Conservation (phyloP, 257 asterid genomes). For the Sherardia arvensis region DNA sequence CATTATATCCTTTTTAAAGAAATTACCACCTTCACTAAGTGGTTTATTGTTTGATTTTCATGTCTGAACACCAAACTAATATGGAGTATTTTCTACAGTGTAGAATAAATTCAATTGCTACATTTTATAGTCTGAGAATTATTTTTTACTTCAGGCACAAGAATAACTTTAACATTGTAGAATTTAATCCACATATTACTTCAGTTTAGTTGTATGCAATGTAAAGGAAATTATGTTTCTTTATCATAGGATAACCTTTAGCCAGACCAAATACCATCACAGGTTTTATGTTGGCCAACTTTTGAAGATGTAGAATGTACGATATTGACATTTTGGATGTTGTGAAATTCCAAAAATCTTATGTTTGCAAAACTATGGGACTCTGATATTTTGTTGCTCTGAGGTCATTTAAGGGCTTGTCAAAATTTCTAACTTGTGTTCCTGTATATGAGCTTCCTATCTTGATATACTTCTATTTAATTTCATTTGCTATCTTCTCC, state of each 20-base stretch:
- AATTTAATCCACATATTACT: constrained; percentile 13
- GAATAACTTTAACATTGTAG: too few species aligned
- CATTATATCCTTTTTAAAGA: background rate
- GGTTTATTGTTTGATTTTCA: background rate
- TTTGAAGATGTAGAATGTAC: constrained; percentile 21
- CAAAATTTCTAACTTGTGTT: constrained; percentile 1
- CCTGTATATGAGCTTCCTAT: background rate
- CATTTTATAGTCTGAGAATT: too few species aligned
- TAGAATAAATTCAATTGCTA: too few species aligned
- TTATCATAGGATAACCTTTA: constrained; percentile 65
- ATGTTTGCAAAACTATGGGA: background rate
- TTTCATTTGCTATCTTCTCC: background rate
- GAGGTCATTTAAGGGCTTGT: background rate
- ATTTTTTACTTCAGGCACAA: too few species aligned
- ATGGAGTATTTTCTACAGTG: background rate
- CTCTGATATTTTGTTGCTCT: constrained; percentile 1
- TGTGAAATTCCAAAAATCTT: too few species aligned
- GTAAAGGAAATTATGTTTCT: constrained; percentile 16
- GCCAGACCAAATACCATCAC: constrained; percentile 79
- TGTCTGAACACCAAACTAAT: background rate
- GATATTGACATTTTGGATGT: background rate
- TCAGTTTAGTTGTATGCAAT: constrained; percentile 12
- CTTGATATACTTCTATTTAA: background rate
- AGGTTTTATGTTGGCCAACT: constrained; percentile 84
- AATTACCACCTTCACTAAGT: background rate